Conservation (phyloP, 1,284 basidiomycete genomes). For the Cutaneotrichosporon sp. region DNA sequence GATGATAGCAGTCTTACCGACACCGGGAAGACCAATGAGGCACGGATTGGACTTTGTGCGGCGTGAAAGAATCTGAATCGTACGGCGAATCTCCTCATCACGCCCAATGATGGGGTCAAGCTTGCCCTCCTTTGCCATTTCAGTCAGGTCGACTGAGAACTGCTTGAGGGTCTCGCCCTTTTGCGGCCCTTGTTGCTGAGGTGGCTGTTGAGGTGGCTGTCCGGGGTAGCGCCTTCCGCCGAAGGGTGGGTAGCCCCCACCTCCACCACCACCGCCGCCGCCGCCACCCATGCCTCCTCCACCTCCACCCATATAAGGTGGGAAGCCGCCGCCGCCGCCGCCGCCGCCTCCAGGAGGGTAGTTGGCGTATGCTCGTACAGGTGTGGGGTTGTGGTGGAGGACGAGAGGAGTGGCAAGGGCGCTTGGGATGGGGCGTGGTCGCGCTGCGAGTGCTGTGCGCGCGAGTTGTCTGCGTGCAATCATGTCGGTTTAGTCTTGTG, state of each 20-base stretch:
- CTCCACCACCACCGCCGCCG: slow-evolving; percentile 7
- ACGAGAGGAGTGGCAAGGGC: not conserved
- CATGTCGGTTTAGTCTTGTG: slow-evolving; percentile 6
- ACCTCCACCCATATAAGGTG: slow-evolving; percentile 23
- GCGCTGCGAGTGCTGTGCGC: slow-evolving; percentile 16
- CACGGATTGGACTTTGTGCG: slow-evolving; percentile 80
- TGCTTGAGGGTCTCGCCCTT: slow-evolving; percentile 81
- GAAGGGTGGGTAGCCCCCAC: slow-evolving; percentile 9
- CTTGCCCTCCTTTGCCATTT: slow-evolving; percentile 77
- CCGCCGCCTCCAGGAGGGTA: slow-evolving; percentile 23
- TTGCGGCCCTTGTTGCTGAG: slow-evolving; percentile 45
- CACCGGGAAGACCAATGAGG: slow-evolving; percentile 63
- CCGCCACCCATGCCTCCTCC: slow-evolving; percentile 24
- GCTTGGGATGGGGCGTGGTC: not conserved
- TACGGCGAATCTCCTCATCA: slow-evolving; percentile 86
- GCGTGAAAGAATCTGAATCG: slow-evolving; percentile 74
- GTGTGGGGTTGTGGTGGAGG: not conserved
- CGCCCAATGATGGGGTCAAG: slow-evolving; percentile 86
- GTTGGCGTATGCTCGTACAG: slow-evolving; percentile 8
- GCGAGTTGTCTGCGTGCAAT: slow-evolving; percentile 26
- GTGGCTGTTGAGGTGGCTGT: slow-evolving; percentile 23
- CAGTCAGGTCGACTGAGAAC: slow-evolving; percentile 80
- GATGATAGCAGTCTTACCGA: slow-evolving; percentile 88
- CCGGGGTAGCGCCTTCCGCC: slow-evolving; percentile 13
- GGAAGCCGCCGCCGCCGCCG: slow-evolving; percentile 16